These are phyloP conservation scores for Echinochloa phyllopogon DNA, from an alignment of 176 grass and related monocot genomes.

Conservation along the genomic window DNA sequence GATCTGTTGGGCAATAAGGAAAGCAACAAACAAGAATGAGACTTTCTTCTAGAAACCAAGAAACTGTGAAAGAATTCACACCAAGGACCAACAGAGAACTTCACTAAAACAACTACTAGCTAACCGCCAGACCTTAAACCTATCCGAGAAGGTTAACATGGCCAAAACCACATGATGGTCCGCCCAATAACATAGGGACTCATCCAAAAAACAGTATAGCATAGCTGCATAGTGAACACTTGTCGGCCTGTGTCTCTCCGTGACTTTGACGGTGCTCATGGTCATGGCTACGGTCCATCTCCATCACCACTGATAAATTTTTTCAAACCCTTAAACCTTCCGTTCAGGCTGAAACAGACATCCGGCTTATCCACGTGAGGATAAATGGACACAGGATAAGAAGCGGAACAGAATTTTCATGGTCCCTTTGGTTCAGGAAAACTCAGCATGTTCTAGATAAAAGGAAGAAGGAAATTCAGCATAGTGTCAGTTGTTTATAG, in stretches of 20 bases:
- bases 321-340: conserved; percentile 9
- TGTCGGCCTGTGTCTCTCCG: not conserved
- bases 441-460: not conserved
- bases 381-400: not conserved
- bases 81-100: too few species aligned
- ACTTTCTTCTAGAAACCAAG: too few species aligned
- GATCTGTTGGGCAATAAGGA: too few species aligned
- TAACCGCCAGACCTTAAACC: too few species aligned
- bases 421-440: not conserved
- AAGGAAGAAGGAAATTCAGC: not conserved
- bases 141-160: too few species aligned
- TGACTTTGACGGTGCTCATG: conserved; percentile 27
- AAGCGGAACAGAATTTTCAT: not conserved
- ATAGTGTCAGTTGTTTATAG: not conserved
- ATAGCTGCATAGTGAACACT: too few species aligned
- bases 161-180: too few species aligned
- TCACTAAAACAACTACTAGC: too few species aligned
- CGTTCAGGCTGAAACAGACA: not conserved
- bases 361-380: not conserved
- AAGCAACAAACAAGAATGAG: too few species aligned
- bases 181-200: too few species aligned
- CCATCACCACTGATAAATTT: not conserved
- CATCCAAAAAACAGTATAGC: too few species aligned
- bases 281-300: not conserved
- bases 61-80: too few species aligned